These are phyloP conservation scores for Rhododendron simsii DNA, from an alignment of 148 eudicot species.

Conservation along the genomic window DNA sequence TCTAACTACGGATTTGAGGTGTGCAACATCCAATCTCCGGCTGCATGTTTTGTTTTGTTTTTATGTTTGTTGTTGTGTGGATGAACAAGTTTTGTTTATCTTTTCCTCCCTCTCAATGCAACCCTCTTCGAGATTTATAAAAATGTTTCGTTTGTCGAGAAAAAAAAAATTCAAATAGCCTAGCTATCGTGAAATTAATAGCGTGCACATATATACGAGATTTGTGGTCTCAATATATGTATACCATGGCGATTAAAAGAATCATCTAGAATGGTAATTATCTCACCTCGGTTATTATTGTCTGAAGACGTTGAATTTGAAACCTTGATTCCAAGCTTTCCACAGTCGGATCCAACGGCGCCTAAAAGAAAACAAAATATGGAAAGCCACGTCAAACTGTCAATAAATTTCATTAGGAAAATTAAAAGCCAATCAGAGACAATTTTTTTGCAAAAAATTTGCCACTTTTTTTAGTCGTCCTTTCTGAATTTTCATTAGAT, in stretches of 20 bases:
- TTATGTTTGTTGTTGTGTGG: too few relatives aligned
- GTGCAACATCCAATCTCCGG: too few relatives aligned
- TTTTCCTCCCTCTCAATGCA: too few relatives aligned
- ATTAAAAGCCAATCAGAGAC: not conserved
- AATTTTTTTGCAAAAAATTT: not conserved
- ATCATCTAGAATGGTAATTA: not conserved
- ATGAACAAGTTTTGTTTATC: too few relatives aligned
- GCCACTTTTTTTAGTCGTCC: not conserved
- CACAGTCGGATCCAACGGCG: conserved; percentile 61
- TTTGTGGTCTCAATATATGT: not conserved
- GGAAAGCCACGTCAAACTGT: not conserved
- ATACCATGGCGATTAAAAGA: not conserved
- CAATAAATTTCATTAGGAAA: not conserved
- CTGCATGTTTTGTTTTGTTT: too few relatives aligned
- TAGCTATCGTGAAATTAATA: too few relatives aligned
- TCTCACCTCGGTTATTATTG: conserved; percentile 27
- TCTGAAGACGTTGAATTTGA: conserved; percentile 30
- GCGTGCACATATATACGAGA: not conserved
- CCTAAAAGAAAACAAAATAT: conserved; percentile 31
- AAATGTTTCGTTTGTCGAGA: too few relatives aligned
- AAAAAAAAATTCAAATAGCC: too few relatives aligned
- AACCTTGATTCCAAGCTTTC: conserved; percentile 43
- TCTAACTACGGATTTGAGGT: too few relatives aligned
- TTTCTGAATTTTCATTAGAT: not conserved
- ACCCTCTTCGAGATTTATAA: too few relatives aligned